Conservation (phyloP, 108 stramenopile genomes). For the Parmales sp. region DNA sequence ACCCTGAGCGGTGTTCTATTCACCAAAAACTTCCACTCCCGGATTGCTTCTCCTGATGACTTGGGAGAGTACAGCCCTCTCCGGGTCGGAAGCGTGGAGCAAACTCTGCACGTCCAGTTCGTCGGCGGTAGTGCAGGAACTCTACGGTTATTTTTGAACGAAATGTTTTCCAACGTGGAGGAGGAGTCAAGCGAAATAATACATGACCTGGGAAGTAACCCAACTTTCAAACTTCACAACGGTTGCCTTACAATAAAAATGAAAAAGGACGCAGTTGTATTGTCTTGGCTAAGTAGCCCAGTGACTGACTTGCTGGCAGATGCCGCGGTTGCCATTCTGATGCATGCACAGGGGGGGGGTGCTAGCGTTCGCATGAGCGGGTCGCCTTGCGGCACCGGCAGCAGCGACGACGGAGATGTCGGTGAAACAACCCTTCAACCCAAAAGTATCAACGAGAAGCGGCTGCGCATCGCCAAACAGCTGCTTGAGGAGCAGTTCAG, state of each 20-base stretch:
- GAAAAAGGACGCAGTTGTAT: not conserved
- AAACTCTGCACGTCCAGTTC: conserved; percentile 78
- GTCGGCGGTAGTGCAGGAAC: conserved; percentile 51
- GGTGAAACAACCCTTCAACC: conserved; percentile 55
- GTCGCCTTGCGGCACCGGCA: conserved; percentile 62
- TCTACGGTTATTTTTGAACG: conserved; percentile 56
- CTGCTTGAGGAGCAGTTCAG: not conserved
- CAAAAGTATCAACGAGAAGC: conserved; percentile 57
- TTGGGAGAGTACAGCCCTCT: conserved; percentile 75
- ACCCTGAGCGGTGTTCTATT: conserved; percentile 64
- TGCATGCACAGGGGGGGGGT: conserved; percentile 78
- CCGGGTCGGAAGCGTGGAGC: conserved; percentile 66
- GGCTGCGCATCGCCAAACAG: conserved; percentile 11
- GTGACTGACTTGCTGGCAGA: conserved; percentile 85
- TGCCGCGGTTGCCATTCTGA: conserved; percentile 71
- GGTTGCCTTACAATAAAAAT: conserved; percentile 26
- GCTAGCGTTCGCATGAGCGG: conserved; percentile 75
- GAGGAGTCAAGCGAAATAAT: conserved; percentile 18
- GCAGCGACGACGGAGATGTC: conserved; percentile 28
- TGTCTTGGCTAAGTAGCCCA: conserved; percentile 26
- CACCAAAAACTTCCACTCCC: conserved; percentile 70
- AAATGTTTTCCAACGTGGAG: conserved; percentile 67
- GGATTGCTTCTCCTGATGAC: conserved; percentile 71
- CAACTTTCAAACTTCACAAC: conserved; percentile 52
- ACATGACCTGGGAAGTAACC: too few species aligned